phyloP scores from a whole-genome alignment of 805 yeast species.

The Ogataea populi-albae region DNA sequence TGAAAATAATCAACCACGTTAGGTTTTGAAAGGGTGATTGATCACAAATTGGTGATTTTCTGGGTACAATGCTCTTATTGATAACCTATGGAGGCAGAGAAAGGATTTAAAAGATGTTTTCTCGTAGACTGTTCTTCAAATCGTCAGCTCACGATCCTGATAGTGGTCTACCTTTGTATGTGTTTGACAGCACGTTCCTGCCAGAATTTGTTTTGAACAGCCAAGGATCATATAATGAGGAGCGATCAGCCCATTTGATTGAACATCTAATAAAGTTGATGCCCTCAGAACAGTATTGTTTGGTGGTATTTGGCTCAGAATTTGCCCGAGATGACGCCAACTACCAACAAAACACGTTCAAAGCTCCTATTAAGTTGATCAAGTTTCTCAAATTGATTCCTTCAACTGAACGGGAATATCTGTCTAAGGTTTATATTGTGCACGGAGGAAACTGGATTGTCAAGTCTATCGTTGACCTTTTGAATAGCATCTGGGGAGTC shows the following conservation, averaged over 20 bases:
- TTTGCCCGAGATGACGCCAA: constrained; percentile 43
- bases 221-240: constrained; percentile 16
- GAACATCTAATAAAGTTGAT: constrained; percentile 52
- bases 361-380: constrained; percentile 33
- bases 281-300: constrained; percentile 61
- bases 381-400: constrained; percentile 56
- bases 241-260: constrained; percentile 50
- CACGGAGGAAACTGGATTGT: constrained; percentile 86
- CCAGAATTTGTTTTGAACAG: constrained; percentile 43
- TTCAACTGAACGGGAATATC: constrained; percentile 46
- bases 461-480: constrained; percentile 69
- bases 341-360: constrained; percentile 11
- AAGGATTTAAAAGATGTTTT: no score
- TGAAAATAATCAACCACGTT: no score
- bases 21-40: no score
- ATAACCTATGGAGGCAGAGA: no score
- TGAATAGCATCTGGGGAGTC: constrained; percentile 50
- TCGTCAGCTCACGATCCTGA: constrained; percentile 64
- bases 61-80: neutral
- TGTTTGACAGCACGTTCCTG: constrained; percentile 78
- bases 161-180: constrained; percentile 67
- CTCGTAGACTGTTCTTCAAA: constrained; percentile 46
- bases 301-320: constrained; percentile 82
- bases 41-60: no score
- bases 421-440: constrained; percentile 69